Conservation (phyloP, 306 rosid species). For the Urtica urens region DNA sequence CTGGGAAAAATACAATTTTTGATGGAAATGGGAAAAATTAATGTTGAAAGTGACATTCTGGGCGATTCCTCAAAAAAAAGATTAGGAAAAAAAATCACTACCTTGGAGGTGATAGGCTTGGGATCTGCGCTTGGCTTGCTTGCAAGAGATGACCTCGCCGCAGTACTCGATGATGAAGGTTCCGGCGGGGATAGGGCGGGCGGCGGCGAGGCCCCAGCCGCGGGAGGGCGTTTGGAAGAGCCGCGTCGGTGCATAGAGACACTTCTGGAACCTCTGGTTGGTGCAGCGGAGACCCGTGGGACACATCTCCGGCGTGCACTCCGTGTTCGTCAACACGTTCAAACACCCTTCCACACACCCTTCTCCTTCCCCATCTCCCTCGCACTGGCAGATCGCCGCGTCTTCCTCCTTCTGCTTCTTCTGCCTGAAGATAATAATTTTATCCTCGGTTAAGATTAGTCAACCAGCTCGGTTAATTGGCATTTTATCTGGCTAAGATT, state of each 20-base stretch:
- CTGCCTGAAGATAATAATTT: slow-evolving; percentile 40
- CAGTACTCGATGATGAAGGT: slow-evolving; percentile 80
- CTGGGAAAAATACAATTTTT: too few relatives aligned
- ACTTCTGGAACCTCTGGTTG: slow-evolving; percentile 56
- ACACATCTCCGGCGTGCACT: slow-evolving; percentile 83
- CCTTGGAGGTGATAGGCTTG: slow-evolving; percentile 81
- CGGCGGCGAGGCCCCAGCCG: background rate
- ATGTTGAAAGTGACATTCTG: background rate
- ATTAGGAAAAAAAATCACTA: too few relatives aligned
- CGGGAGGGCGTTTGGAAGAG: background rate
- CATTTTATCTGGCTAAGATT: too few relatives aligned
- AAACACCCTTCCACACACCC: slow-evolving; percentile 85
- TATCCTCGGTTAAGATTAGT: too few relatives aligned
- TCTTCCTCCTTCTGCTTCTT: slow-evolving; percentile 88
- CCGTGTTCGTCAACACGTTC: slow-evolving; percentile 80
- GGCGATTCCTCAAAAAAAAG: slow-evolving; percentile 10
- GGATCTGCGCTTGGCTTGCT: slow-evolving; percentile 86
- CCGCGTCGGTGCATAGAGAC: background rate
- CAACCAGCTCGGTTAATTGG: too few relatives aligned
- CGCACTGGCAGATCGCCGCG: slow-evolving; percentile 72
- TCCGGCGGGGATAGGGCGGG: slow-evolving; percentile 37
- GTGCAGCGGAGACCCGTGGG: slow-evolving; percentile 56
- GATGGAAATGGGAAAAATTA: slow-evolving; percentile 7
- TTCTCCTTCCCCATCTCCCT: slow-evolving; percentile 39
- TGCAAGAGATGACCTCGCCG: slow-evolving; percentile 96